These are phyloP conservation scores for Apophysomyces variabilis DNA, from an alignment of 371 early-diverging fungal genomes.

Conservation along the genomic window DNA sequence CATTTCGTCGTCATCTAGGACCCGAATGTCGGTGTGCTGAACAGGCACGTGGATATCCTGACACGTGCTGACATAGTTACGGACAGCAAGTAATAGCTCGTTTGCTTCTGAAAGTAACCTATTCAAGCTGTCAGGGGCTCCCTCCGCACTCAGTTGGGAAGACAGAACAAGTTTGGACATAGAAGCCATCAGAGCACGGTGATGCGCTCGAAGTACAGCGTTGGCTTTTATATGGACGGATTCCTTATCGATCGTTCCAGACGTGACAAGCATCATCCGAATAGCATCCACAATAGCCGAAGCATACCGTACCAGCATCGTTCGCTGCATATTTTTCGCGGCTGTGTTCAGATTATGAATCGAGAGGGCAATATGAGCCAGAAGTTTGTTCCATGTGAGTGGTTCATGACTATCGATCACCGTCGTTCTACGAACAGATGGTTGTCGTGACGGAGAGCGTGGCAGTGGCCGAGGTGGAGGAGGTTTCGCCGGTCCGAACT, in stretches of 20 bases:
- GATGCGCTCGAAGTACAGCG: slow-evolving; percentile 69
- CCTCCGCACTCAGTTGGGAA: slow-evolving; percentile 79
- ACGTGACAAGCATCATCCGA: slow-evolving; percentile 81
- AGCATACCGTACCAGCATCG: slow-evolving; percentile 54
- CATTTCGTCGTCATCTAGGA: slow-evolving; percentile 15
- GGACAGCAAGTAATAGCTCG: slow-evolving; percentile 75
- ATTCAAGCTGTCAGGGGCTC: slow-evolving; percentile 34
- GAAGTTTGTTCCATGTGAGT: slow-evolving; percentile 66
- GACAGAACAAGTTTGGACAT: slow-evolving; percentile 84
- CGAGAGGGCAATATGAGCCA: slow-evolving; percentile 65
- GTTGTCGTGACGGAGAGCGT: slow-evolving; percentile 27
- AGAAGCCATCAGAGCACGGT: slow-evolving; percentile 80
- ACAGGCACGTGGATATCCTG: slow-evolving; percentile 70
- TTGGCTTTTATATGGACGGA: slow-evolving; percentile 66
- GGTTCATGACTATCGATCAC: slow-evolving; percentile 27
- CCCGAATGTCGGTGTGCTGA: slow-evolving; percentile 49
- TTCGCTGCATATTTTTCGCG: slow-evolving; percentile 53
- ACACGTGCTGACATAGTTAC: slow-evolving; percentile 79
- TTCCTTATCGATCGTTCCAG: slow-evolving; percentile 76
- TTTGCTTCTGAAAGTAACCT: slow-evolving; percentile 40
- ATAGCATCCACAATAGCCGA: slow-evolving; percentile 75
- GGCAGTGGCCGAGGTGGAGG: slow-evolving; percentile 23
- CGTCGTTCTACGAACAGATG: slow-evolving; percentile 23
- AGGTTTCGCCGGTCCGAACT: slow-evolving; percentile 12
- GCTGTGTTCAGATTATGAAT: slow-evolving; percentile 68